Percentiles rank a stretch among this genome's conserved stretches.
Conservation (phyloP, 768 basidiomycete genomes). For the Mycena latifolia region DNA sequence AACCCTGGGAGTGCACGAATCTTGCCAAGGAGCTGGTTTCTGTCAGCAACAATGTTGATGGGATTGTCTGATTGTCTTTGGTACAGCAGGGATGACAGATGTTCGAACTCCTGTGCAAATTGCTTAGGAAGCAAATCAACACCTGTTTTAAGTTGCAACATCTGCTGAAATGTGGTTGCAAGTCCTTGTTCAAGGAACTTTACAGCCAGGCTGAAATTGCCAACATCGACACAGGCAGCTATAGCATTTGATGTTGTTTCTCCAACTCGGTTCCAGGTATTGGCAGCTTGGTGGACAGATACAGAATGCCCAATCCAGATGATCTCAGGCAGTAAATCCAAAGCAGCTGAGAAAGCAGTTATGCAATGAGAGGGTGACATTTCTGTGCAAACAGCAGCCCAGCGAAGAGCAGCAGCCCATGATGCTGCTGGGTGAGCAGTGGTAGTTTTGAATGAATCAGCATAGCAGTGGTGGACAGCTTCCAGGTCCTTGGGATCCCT, state of each 20-base stretch:
- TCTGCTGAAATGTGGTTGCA: not conserved
- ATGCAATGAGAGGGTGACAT: too few species aligned
- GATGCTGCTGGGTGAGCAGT: not conserved
- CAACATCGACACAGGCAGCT: not conserved
- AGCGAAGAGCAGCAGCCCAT: not conserved
- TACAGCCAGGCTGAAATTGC: not conserved
- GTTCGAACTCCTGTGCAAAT: not conserved
- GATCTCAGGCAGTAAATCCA: too few species aligned
- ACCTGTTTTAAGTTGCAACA: not conserved
- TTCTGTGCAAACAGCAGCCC: too few species aligned
- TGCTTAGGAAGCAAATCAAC: not conserved
- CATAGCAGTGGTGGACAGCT: not conserved
- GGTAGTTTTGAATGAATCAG: not conserved
- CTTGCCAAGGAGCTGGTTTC: not conserved
- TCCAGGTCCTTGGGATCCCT: not conserved
- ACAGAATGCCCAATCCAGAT: too few species aligned
- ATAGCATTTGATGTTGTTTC: not conserved
- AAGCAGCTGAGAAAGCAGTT: too few species aligned
- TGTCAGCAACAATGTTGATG: not conserved
- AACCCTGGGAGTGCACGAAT: constrained; percentile 18
- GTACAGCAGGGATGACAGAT: not conserved
- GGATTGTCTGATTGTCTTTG: not conserved
- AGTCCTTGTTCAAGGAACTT: not conserved
- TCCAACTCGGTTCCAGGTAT: too few species aligned
- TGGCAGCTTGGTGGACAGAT: too few species aligned